These are phyloP conservation scores for Akanthomyces muscarius DNA, from an alignment of 2,329 filamentous ascomycete genomes.

Conservation along the genomic window DNA sequence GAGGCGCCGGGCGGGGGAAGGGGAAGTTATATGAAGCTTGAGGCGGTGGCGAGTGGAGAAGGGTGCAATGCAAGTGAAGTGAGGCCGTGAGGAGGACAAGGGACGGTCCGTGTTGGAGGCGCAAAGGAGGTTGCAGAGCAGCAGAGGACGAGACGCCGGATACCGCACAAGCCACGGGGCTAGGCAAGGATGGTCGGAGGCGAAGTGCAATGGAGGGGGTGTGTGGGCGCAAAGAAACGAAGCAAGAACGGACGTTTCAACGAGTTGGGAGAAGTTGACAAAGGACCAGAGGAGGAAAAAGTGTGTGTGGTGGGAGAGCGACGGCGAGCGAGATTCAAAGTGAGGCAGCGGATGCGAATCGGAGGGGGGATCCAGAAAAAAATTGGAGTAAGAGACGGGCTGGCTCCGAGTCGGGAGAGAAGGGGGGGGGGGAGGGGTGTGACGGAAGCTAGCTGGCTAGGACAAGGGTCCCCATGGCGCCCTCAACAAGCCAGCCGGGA, in stretches of 20 bases:
- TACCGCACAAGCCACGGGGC: conserved; percentile 3
- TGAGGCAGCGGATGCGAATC: conserved; percentile 13
- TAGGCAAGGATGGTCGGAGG: conserved; percentile 3
- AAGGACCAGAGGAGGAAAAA: not conserved
- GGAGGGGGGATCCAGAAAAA: conserved; percentile 17
- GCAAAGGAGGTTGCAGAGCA: not conserved
- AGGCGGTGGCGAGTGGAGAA: conserved; percentile 10
- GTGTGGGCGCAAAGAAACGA: conserved; percentile 3
- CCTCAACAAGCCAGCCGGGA: conserved; percentile 12
- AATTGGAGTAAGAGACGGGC: conserved; percentile 8
- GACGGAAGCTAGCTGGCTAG: not conserved
- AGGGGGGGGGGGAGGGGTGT: not conserved
- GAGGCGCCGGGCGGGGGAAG: not conserved
- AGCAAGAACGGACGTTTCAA: conserved; percentile 12
- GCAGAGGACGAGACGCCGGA: conserved; percentile 1
- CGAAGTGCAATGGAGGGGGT: not conserved
- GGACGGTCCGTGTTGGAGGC: conserved; percentile 16
- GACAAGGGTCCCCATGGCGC: not conserved
- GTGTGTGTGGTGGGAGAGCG: not conserved
- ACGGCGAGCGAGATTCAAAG: not conserved
- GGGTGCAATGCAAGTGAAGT: not conserved
- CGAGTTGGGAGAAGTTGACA: conserved; percentile 2
- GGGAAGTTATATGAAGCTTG: conserved; percentile 14
- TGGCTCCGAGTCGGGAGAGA: conserved; percentile 1
- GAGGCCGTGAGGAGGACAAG: not conserved